These are phyloP conservation scores for Saccharomycopsis javanensis DNA, from an alignment of 805 yeast species.

Conservation along the genomic window DNA sequence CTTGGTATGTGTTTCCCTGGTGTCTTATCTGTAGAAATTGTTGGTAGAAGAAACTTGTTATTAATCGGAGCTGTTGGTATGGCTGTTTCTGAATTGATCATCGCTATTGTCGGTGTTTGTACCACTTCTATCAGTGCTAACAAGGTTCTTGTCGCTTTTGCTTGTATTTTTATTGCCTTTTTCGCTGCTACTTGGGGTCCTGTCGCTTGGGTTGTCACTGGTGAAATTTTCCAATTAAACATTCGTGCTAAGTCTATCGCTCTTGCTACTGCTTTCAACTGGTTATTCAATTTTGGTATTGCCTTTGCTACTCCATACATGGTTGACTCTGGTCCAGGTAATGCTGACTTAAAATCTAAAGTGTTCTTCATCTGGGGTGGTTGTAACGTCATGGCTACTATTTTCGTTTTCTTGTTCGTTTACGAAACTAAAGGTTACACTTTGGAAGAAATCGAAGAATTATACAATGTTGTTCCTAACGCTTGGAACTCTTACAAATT, in stretches of 20 bases:
- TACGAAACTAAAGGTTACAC: constrained; percentile 62
- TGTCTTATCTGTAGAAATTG: constrained; percentile 40
- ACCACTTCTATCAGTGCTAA: constrained; percentile 30
- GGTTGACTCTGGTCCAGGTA: constrained; percentile 34
- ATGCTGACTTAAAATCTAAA: constrained; percentile 61
- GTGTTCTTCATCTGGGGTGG: constrained; percentile 52
- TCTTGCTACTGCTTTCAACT: constrained; percentile 40
- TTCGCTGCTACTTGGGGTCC: constrained; percentile 72
- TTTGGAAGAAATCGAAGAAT: constrained; percentile 62
- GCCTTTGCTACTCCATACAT: constrained; percentile 49
- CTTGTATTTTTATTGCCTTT: constrained; percentile 56
- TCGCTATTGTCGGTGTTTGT: constrained; percentile 38
- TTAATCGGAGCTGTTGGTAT: constrained; percentile 54
- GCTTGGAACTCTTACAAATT: constrained; percentile 15
- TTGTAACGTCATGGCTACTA: constrained; percentile 44
- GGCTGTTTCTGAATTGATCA: constrained; percentile 53
- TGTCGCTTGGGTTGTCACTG: constrained; percentile 43
- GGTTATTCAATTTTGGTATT: constrained; percentile 34
- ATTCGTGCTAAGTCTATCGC: constrained; percentile 44
- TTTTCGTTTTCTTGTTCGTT: constrained; percentile 48
- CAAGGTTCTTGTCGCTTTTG: constrained; percentile 41
- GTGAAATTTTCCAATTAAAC: constrained; percentile 43
- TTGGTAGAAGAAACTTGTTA: constrained; percentile 60
- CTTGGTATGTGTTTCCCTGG: constrained; percentile 45
- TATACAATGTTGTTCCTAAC: constrained; percentile 31